Conservation (phyloP, 345 rosid genomes). For the Salix dunnii region DNA sequence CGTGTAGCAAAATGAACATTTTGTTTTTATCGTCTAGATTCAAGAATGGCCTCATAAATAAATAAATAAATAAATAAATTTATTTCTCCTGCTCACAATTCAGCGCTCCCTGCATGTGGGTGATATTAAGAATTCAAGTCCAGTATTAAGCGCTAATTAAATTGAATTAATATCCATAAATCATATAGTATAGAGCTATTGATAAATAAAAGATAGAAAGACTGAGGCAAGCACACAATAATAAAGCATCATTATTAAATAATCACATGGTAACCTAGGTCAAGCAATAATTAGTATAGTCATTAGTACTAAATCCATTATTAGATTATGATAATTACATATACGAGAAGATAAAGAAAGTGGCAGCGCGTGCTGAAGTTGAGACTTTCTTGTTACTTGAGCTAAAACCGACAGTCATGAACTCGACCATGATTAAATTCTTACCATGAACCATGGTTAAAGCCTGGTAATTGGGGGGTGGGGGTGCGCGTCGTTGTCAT, state of each 20-base stretch:
- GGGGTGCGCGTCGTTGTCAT: constrained; percentile 10
- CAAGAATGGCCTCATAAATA: no score
- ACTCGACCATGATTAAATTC: neutral
- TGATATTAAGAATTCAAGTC: neutral
- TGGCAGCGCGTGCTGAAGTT: neutral
- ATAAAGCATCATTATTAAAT: constrained; percentile 3
- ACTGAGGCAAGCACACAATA: neutral
- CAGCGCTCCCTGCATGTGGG: no score
- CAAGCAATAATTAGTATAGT: neutral
- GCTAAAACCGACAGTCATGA: no score
- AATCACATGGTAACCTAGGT: neutral
- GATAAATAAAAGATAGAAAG: neutral
- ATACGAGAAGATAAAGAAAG: neutral
- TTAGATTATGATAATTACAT: neutral
- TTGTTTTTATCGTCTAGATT: neutral
- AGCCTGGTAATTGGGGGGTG: neutral
- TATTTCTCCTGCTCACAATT: no score
- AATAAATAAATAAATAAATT: no score
- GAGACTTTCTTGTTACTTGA: neutral
- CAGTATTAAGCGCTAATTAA: neutral
- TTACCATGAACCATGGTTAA: neutral
- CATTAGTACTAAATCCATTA: constrained; percentile 6
- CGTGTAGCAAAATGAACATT: neutral
- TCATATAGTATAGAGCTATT: neutral
- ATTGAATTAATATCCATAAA: neutral